A percentile compares a stretch with the other conserved stretches of the same genome.
Conservation (phyloP, 176 grass and related monocot genomes). For the Musa schizocarpa region DNA sequence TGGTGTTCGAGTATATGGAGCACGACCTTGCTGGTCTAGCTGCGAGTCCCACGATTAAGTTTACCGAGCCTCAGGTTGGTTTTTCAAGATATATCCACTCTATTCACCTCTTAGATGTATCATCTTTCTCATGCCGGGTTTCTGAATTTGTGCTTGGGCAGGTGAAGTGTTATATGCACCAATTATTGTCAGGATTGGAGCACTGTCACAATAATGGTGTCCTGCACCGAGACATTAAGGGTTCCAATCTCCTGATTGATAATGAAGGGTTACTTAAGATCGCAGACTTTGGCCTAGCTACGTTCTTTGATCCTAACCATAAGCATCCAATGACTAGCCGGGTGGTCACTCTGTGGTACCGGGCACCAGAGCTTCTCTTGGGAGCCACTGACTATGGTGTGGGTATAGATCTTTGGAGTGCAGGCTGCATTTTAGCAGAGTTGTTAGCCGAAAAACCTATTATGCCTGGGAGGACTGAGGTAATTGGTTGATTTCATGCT, state of each 20-base stretch:
- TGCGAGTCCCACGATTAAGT: slow-evolving; percentile 4
- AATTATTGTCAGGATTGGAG: slow-evolving; percentile 15
- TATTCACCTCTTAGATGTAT: background rate
- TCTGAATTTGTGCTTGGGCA: background rate
- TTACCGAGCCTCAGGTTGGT: background rate
- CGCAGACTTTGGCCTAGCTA: slow-evolving; percentile 16
- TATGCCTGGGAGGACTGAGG: slow-evolving; percentile 12
- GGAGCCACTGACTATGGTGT: slow-evolving; percentile 7
- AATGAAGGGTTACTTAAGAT: slow-evolving; percentile 12
- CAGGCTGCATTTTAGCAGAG: slow-evolving; percentile 7
- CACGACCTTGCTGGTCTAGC: slow-evolving; percentile 8
- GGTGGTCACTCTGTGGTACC: slow-evolving; percentile 15
- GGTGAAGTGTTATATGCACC: slow-evolving; percentile 14
- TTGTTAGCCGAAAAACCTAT: slow-evolving; percentile 6
- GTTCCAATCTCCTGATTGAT: slow-evolving; percentile 4
- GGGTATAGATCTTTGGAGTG: slow-evolving; percentile 9
- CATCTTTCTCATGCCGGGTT: background rate
- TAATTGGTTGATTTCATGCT: background rate
- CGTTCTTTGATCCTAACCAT: slow-evolving; percentile 5
- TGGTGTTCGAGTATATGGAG: slow-evolving; percentile 14
- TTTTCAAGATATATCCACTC: background rate
- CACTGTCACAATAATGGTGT: slow-evolving; percentile 14
- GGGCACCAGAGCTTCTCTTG: slow-evolving; percentile 9
- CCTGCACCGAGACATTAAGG: slow-evolving; percentile 16
- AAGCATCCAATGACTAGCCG: slow-evolving; percentile 15